Conservation (phyloP, 495 filamentous ascomycete species). For the Penicillium bialowiezense region DNA sequence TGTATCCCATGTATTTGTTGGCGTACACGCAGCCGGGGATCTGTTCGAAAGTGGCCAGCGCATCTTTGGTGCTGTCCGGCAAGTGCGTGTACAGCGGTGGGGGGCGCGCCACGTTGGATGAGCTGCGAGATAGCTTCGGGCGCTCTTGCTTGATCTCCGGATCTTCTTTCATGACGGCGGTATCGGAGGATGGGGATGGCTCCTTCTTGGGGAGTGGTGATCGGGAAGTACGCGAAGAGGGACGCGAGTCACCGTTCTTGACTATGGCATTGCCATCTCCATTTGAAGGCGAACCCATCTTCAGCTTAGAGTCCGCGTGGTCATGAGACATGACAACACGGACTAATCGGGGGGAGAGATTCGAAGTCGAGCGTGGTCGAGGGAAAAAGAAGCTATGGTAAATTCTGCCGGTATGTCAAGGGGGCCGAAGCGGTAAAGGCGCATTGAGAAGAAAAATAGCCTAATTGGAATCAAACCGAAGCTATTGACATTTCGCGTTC, state of each 20-base stretch:
- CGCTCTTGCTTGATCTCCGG: slow-evolving; percentile 62
- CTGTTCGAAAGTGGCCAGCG: slow-evolving; percentile 71
- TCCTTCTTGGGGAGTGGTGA: slow-evolving; percentile 13
- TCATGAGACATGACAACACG: slow-evolving; percentile 49
- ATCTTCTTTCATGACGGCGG: slow-evolving; percentile 29
- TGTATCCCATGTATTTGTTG: slow-evolving; percentile 82
- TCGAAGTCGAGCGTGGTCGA: slow-evolving; percentile 2
- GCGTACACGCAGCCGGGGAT: slow-evolving; percentile 84
- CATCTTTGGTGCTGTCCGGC: slow-evolving; percentile 71
- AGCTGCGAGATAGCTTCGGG: slow-evolving; percentile 70
- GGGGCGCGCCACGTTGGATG: slow-evolving; percentile 59
- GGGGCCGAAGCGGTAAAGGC: slow-evolving; percentile 9
- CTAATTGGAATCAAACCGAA: slow-evolving; percentile 8
- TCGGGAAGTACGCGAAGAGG: slow-evolving; percentile 5
- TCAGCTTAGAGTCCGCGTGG: slow-evolving; percentile 36
- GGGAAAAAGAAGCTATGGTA: slow-evolving; percentile 2
- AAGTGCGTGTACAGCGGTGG: slow-evolving; percentile 66
- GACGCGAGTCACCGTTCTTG: slow-evolving; percentile 12
- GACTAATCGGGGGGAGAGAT: slow-evolving; percentile 19
- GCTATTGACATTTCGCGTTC: slow-evolving; percentile 10
- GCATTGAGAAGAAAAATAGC: slow-evolving; percentile 6
- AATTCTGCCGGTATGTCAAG: slow-evolving; percentile 8
- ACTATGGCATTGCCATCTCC: too few species aligned
- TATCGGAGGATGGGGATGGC: slow-evolving; percentile 3
- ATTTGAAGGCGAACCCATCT: slow-evolving; percentile 18